A percentile compares a stretch with the other conserved stretches of the same genome.
These are phyloP conservation scores for Candida ascalaphidarum DNA, from an alignment of 805 yeast species.

Conservation along the genomic window DNA sequence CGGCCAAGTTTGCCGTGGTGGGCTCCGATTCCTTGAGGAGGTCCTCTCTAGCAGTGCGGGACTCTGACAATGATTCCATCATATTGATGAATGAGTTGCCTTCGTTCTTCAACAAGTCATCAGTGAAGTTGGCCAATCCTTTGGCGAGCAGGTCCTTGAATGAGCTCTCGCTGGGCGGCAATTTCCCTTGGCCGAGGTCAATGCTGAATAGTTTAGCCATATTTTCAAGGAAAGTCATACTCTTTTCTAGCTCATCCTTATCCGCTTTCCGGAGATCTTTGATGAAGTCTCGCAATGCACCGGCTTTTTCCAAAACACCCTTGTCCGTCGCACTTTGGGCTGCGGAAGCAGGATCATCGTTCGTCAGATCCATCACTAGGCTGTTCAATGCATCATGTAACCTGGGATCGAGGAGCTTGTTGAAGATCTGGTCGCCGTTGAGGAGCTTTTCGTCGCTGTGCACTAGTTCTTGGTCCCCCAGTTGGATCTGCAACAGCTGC, in stretches of 20 bases:
- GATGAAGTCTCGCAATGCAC: conserved; percentile 16
- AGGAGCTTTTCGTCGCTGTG: too few relatives aligned
- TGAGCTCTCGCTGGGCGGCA: too few relatives aligned
- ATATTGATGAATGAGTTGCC: conserved; percentile 73
- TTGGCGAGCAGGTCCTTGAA: too few relatives aligned
- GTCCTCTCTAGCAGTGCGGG: conserved; percentile 26
- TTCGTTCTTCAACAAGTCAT: conserved; percentile 66
- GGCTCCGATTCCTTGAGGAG: conserved; percentile 8
- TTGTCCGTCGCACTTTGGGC: too few relatives aligned
- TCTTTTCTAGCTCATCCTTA: conserved; percentile 15
- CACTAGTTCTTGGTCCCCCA: conserved; percentile 1
- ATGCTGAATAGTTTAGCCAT: conserved; percentile 6
- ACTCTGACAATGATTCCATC: conserved; percentile 67
- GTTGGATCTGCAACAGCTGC: too few relatives aligned
- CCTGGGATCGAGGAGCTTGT: conserved; percentile 18
- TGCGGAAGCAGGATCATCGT: too few relatives aligned
- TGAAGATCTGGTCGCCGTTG: conserved; percentile 9
- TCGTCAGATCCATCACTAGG: too few relatives aligned
- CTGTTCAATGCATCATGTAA: conserved; percentile 1
- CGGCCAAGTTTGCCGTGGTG: background rate
- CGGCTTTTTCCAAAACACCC: conserved; percentile 11
- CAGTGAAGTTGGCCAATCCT: conserved; percentile 41
- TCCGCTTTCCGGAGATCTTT: conserved; percentile 17
- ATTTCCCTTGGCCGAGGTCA: too few relatives aligned
- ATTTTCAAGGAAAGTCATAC: conserved; percentile 14